Percentiles rank a stretch among this genome's conserved stretches.
phyloP scores from a whole-genome alignment of 495 filamentous ascomycete genomes.

The Penicillium robsamsonii region DNA sequence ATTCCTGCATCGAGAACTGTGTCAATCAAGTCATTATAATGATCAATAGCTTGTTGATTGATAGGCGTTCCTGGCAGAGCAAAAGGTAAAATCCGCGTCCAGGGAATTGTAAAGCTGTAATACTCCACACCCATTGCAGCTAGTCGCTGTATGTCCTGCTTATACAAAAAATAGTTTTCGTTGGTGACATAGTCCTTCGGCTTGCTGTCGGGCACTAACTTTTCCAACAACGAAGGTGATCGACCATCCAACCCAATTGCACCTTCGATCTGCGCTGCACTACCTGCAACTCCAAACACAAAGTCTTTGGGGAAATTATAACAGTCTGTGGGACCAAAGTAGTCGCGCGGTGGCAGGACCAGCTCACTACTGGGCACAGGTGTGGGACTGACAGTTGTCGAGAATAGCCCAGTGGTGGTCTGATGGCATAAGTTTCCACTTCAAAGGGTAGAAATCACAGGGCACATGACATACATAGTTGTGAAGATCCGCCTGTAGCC shows the following conservation, averaged over 20 bases:
- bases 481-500: constrained; percentile 26
- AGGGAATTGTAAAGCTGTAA: constrained; percentile 47
- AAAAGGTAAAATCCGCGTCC: constrained; percentile 48
- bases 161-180: constrained; percentile 51
- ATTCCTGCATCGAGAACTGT: constrained; percentile 41
- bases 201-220: constrained; percentile 20
- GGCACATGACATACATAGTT: constrained; percentile 24
- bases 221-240: constrained; percentile 37
- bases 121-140: constrained; percentile 50
- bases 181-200: constrained; percentile 42
- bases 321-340: constrained; percentile 30
- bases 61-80: constrained; percentile 40
- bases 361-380: constrained; percentile 35
- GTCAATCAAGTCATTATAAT: constrained; percentile 49
- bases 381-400: constrained; percentile 36
- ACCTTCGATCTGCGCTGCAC: constrained; percentile 51
- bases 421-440: neutral
- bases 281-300: constrained; percentile 51
- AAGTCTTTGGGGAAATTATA: constrained; percentile 45
- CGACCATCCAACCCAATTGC: constrained; percentile 44
- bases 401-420: constrained; percentile 30
- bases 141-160: constrained; percentile 49
- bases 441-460: no score
- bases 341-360: constrained; percentile 33
- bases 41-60: constrained; percentile 42